Evolutionary conservation across 148 eudicot genomes (phyloP), one percentile per base, ranked within the genome.

Genomic region (Gaultheria prostrata): DNA sequence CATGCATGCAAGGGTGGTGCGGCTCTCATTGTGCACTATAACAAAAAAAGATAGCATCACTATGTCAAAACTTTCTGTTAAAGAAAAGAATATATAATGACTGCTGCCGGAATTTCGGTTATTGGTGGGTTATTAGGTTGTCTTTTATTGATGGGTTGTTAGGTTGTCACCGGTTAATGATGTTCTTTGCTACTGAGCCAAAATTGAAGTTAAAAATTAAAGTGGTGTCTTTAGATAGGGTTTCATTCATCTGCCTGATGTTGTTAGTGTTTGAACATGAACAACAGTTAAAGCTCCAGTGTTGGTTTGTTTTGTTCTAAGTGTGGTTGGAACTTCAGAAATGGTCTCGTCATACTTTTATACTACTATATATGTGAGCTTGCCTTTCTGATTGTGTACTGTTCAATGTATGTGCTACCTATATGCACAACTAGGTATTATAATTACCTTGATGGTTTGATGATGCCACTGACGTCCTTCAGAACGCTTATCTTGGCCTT

Each of bases 371-470:
- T 20, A 17, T 54, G 6, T 32, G 30, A 32, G 8, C 17, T n/a
- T 50, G 57, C 57, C 57, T 18, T 70, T 71, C 14, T 46, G 8
- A 9, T 18, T 20, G 26, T 20, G 61, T 43, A n/a, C 43, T 46
- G 14, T 57, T 67, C 71, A 33, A 35, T 35, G 56, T 77, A 77
- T 6, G 12, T 54, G 24, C 10, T 28, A 74, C 11, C 30, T 4
- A 81, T 65, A 33, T 7, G 74, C 45, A 13, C 57, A 76, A 17
- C 18, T 26, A 56, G 53, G 76, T 28, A 57, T 30, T 28, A 39
- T 15, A 9, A 78, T 77, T 84, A 94, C 97, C 98, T 91, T 85
- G 94, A 90, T 69, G 98, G 95, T 85, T 93, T 91, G 70, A 94
- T 88, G 73, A 90, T 76, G 81, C 98, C 98, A 86, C 93, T 94